phyloP scores from a whole-genome alignment of 352 stramenopile genomes.

The Phytophthora pinifolia region DNA sequence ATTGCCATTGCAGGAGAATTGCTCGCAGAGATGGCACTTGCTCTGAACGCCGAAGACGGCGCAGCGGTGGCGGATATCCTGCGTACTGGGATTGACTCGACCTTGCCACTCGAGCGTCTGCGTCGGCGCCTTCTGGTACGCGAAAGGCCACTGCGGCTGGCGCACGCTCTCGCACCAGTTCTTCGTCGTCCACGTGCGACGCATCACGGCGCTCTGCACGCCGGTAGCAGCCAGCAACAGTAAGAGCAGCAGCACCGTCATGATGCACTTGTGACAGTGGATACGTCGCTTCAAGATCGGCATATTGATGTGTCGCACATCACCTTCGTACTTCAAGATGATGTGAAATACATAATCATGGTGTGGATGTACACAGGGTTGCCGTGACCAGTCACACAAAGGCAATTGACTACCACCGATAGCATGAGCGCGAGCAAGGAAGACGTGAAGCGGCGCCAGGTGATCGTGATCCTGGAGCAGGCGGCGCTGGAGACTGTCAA shows the following conservation, averaged over 20 bases:
- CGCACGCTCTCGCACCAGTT: constrained; percentile 87
- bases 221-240: background rate
- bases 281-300: constrained; percentile 26
- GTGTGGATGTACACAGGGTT: background rate
- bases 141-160: constrained; percentile 91
- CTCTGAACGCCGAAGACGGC: constrained; percentile 83
- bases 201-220: constrained; percentile 59
- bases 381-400: constrained; percentile 9
- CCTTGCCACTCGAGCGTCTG: constrained; percentile 90
- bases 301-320: constrained; percentile 1
- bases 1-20: constrained; percentile 74
- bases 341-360: too few relatives aligned
- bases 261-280: constrained; percentile 10
- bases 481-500: constrained; percentile 99
- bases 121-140: constrained; percentile 84
- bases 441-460: constrained; percentile 82
- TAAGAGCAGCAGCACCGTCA: constrained; percentile 1
- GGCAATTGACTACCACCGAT: background rate
- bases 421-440: constrained; percentile 53
- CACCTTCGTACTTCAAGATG: too few relatives aligned
- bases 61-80: constrained; percentile 94
- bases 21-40: constrained; percentile 94
- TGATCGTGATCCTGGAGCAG: constrained; percentile 98
- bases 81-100: constrained; percentile 82
- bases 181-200: constrained; percentile 84